Evolutionary conservation across 2,329 filamentous ascomycete genomes (phyloP), one percentile per base, ranked within the genome.

Genomic region (Aspergillus sp.): DNA sequence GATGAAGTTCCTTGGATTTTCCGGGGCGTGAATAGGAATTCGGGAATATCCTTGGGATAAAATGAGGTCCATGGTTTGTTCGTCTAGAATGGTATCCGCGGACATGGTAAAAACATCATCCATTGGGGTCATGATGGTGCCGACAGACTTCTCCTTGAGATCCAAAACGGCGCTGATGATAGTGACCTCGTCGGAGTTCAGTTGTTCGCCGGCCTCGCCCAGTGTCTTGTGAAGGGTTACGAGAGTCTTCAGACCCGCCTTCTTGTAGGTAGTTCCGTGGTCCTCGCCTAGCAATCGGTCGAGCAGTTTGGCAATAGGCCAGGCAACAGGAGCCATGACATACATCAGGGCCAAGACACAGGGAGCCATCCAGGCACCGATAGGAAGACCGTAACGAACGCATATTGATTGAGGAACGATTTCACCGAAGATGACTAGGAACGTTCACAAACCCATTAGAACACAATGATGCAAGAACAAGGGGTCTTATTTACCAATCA

Each of bases 71-170:
- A 98, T 98, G 66, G 92, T 98, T 69, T 87, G 82, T 75, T 98
- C 93, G 69, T 99, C 92, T 57, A 99, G 79, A 2, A 98, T 82
- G 4, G 93, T 95, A 69, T 99, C 93, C 52, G 93, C 90, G n/a
- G 92, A 92, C 86, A 99, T 91, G 60, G 90, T 93, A 72, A 96
- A 99, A 49, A 98, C 95, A 71, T 99, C 93, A 46, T 91, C 87
- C 90, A 99, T 98, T 1, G 95, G 95, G 0, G 96, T 99, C 95
- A 99, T 99, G 71, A 99, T 96, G 70, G 87, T 90, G 45, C 91
- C 91, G 6, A 99, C 93, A 0, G 93, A 83, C 79, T 99, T 99
- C 65, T 95, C 93, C 79, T 98, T 99, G 64, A 99, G 81, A 71
- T 99, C 95, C 57, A 99, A 80, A 14, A 98, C 95, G 39, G 95